Evolutionary conservation across 768 basidiomycete species (phyloP), one percentile per base, ranked within the genome.

Genomic region (Serendipita sp.): DNA sequence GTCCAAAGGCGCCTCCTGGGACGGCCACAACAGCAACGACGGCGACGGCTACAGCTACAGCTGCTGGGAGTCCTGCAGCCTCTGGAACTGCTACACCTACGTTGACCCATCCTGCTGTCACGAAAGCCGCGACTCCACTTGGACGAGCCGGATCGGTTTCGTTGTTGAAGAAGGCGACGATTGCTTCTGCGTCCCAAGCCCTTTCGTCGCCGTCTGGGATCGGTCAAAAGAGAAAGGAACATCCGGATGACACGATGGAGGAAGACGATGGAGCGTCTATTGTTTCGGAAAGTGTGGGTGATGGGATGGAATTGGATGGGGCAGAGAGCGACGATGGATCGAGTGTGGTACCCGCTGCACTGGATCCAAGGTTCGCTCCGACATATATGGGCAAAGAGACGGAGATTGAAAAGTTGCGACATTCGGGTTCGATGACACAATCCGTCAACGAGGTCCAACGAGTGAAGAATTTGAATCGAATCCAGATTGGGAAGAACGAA

Each of bases 341-440:
- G 53, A 80, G 77, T 69, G 74, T 81, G 67, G 73, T 80, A 66
- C 74, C 75, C 34, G 69, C 71, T 13, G 78, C 81, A 51, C 77
- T 79, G 24, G 78, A 78, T 65, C 76, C 77, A 11, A 67, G 79
- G 82, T 0, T 81, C 78, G 8, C 81, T 84, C 2, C 72, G 79
- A 30, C 75, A 83, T 46, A 71, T 83, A 18, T 94, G 79, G 94
- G 92, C 74, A 99, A 99, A 75, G 90, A 96, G 74, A 88, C 95
- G 75, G 96, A 99, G 74, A 98, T 98, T 70, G 95, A 98, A 78
- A 97, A 97, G 75, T 83, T 98, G 15, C 88, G 96, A 24, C 95
- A 93, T 16, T 92, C 92, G 10, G 96, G 96, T 10, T 97, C 93
- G 35, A 98, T 99, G 94, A 98, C 96, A 3, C 96, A 99, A 75